Evolutionary conservation across 345 rosid species (phyloP).

Genomic region (Camelina neglecta): DNA sequence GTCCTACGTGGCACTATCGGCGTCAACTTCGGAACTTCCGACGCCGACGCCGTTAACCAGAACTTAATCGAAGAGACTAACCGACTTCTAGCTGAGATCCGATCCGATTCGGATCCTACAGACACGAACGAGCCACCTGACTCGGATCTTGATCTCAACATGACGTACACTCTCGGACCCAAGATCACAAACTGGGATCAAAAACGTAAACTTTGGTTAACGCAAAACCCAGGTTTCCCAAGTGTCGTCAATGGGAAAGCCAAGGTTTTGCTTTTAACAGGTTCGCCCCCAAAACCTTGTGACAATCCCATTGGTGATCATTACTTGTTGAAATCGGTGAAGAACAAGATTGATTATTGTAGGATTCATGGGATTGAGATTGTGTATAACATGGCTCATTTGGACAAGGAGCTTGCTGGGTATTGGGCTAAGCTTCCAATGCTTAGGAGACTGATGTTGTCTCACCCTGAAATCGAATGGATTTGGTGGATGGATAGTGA

Average conservation of each 20-base stretch:
- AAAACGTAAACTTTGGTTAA: slow-evolving; percentile 69
- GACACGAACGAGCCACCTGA: slow-evolving; percentile 62
- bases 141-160: slow-evolving; percentile 57
- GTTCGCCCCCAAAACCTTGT: slow-evolving; percentile 93
- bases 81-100: slow-evolving; percentile 85
- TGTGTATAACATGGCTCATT: slow-evolving; percentile 96
- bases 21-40: slow-evolving; percentile 68
- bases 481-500: slow-evolving; percentile 99
- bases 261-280: slow-evolving; percentile 75
- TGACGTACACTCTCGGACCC: slow-evolving; percentile 79
- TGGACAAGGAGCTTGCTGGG: slow-evolving; percentile 90
- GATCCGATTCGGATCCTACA: slow-evolving; percentile 76
- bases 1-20: slow-evolving; percentile 97
- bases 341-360: slow-evolving; percentile 96
- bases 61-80: slow-evolving; percentile 81
- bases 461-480: slow-evolving; percentile 94
- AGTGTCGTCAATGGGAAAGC: slow-evolving; percentile 64
- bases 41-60: slow-evolving; percentile 81
- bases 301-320: slow-evolving; percentile 95
- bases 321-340: slow-evolving; percentile 75
- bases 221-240: slow-evolving; percentile 73
- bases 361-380: slow-evolving; percentile 97
- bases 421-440: slow-evolving; percentile 96
- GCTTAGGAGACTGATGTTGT: slow-evolving; percentile 86
- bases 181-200: slow-evolving; percentile 70